Evolutionary conservation across 345 rosid genomes (phyloP), one percentile per base, ranked within the genome.

Genomic region (Populus deltoides): DNA sequence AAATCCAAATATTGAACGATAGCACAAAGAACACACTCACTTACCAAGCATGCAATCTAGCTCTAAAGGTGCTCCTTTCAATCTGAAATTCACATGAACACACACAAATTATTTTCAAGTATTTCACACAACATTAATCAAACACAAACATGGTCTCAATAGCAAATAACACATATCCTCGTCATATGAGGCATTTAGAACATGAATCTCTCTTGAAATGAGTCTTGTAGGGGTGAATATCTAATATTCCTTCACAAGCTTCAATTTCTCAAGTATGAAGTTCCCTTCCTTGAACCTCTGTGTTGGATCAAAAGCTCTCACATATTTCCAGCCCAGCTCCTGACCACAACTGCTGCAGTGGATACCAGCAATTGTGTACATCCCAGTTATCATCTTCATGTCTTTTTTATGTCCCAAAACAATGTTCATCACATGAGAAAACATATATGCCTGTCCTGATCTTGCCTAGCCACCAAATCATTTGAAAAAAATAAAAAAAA

Each of bases 281-380:
- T 79, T 77, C 29, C 89, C 87, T 74, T 86, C 86, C 77, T 88
- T 86, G 78, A 8, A 84, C 81, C 76, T 82, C 33, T 84, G 77
- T 39, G 16, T 77, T 3, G 47, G 13, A 29, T 86, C 84, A 70
- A 73, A 77, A 49, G 87, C 83, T 12, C 67, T 43, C 39, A 84
- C 70, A 49, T 86, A 88, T 13, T 84, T 78, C 90, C 89, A 84
- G 0, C 87, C 89, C 84, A 88, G 25, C 8, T 79, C 86, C 59
- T 70, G 72, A 0, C 83, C 81, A 45, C 87, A 88, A 9, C 76
- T 72, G 80, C 84, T 75, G 81, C 90, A 86, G 38, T 69, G 70
- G 55, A 86, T 71, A 6, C 29, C 31, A n/a, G 89, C 87, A 15
- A 84, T 71, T 13, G 73, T 75, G 79, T 24, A 88, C 0, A 35